These are phyloP conservation scores for Agrocybe praecox DNA, from an alignment of 768 basidiomycete species.

Conservation along the genomic window DNA sequence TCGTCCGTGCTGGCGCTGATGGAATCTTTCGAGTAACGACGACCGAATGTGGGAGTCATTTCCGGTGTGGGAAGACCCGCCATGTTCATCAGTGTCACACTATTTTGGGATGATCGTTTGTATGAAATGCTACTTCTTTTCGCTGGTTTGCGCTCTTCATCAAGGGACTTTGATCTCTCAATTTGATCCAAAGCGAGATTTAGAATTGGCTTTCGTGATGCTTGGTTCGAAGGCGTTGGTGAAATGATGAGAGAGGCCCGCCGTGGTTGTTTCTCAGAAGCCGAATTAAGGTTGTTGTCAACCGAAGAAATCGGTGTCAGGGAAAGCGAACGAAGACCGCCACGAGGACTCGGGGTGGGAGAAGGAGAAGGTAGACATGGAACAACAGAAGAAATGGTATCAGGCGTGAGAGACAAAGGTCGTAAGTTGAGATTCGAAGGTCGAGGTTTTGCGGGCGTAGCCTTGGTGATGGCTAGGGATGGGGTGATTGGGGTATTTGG, in stretches of 20 bases:
- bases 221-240: slow-evolving; percentile 21
- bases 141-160: slow-evolving; percentile 35
- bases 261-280: slow-evolving; percentile 25
- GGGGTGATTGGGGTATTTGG: slow-evolving; percentile 33
- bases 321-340: slow-evolving; percentile 56
- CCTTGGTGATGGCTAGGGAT: slow-evolving; percentile 33
- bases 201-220: slow-evolving; percentile 37
- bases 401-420: slow-evolving; percentile 70
- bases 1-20: slow-evolving; percentile 39
- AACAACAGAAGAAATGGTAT: slow-evolving; percentile 38
- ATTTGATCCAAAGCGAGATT: slow-evolving; percentile 34
- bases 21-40: slow-evolving; percentile 29
- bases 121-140: slow-evolving; percentile 79
- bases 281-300: slow-evolving; percentile 29
- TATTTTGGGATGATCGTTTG: slow-evolving; percentile 45
- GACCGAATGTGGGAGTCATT: slow-evolving; percentile 61
- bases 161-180: slow-evolving; percentile 28
- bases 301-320: slow-evolving; percentile 34
- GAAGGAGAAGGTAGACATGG: slow-evolving; percentile 54
- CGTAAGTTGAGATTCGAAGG: slow-evolving; percentile 70
- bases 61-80: slow-evolving; percentile 72
- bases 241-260: slow-evolving; percentile 36
- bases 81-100: slow-evolving; percentile 27
- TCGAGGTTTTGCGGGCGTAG: slow-evolving; percentile 52
- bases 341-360: slow-evolving; percentile 49